Evolutionary conservation across 345 rosid species (phyloP).

Genomic region (Orychophragmus violaceus): DNA sequence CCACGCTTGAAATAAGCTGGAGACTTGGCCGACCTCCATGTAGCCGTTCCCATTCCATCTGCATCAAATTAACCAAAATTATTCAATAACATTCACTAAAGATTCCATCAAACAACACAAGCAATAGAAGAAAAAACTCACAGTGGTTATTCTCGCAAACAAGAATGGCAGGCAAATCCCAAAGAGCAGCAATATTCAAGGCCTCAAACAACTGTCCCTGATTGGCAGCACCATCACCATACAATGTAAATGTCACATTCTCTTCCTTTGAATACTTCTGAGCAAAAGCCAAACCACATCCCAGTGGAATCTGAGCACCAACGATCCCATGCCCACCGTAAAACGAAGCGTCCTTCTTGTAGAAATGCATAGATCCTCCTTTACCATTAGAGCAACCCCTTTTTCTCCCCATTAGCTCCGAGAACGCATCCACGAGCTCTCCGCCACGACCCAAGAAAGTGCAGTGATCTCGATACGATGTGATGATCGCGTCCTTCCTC

Average conservation of each 20-base stretch:
- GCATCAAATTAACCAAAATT: constrained; percentile 11
- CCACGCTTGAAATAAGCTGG: constrained; percentile 93
- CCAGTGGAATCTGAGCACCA: constrained; percentile 94
- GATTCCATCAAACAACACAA: too few species aligned
- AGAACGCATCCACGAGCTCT: constrained; percentile 54
- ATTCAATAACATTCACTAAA: too few species aligned
- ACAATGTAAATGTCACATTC: constrained; percentile 65
- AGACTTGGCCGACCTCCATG: constrained; percentile 95
- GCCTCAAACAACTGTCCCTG: constrained; percentile 98
- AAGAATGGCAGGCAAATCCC: constrained; percentile 92
- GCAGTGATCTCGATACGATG: constrained; percentile 94
- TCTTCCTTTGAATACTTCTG: constrained; percentile 91
- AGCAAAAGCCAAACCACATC: constrained; percentile 91
- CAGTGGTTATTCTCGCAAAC: constrained; percentile 98
- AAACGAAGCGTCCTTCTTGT: constrained; percentile 76
- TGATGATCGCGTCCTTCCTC: constrained; percentile 70
- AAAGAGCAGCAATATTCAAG: constrained; percentile 81
- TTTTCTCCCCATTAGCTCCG: constrained; percentile 95
- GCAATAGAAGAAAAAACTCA: constrained; percentile 18
- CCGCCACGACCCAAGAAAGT: constrained; percentile 86
- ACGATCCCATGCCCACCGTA: constrained; percentile 99
- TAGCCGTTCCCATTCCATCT: constrained; percentile 99
- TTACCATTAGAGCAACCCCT: constrained; percentile 84
- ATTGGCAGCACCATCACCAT: constrained; percentile 98
- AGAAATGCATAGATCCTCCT: constrained; percentile 99